Evolutionary conservation across 179 eudicot genomes (phyloP).

Genomic region (Beta corolliflora): DNA sequence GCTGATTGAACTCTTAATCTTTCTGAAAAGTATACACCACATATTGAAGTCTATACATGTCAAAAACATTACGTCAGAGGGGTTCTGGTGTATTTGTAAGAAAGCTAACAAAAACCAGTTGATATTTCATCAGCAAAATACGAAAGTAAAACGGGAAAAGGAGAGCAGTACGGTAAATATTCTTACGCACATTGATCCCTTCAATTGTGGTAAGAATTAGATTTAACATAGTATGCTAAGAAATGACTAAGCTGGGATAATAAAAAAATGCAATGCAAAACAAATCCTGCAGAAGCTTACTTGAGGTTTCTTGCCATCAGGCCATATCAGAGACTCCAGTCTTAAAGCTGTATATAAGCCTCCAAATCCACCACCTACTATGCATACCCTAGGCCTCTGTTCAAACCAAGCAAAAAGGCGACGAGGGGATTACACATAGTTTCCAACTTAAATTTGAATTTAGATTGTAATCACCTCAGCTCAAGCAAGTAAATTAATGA

Average conservation of each 20-base stretch:
- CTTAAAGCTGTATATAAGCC: slow-evolving; percentile 95
- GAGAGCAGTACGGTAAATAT: neutral
- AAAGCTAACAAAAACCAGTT: neutral
- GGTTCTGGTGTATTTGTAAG: neutral
- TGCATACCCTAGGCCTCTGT: slow-evolving; percentile 96
- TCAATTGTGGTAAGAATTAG: neutral
- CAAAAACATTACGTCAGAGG: neutral
- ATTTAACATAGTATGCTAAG: neutral
- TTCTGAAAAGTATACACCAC: neutral
- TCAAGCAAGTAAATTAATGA: too few species aligned
- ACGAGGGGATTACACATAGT: neutral
- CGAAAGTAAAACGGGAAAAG: neutral
- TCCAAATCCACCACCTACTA: slow-evolving; percentile 98
- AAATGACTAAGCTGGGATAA: neutral
- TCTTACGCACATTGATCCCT: neutral
- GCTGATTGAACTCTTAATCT: neutral
- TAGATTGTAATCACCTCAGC: too few species aligned
- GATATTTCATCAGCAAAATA: too few species aligned
- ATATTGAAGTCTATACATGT: neutral
- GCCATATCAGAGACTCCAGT: slow-evolving; percentile 94
- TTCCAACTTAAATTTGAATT: neutral
- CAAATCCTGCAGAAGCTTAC: slow-evolving; percentile 39
- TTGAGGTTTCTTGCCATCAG: slow-evolving; percentile 93
- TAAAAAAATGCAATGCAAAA: neutral
- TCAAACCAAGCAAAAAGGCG: slow-evolving; percentile 7